Evolutionary conservation across 1,139 yeast species (phyloP), one percentile per base, ranked within the genome.

Genomic region (Suhomyces panamericanus): DNA sequence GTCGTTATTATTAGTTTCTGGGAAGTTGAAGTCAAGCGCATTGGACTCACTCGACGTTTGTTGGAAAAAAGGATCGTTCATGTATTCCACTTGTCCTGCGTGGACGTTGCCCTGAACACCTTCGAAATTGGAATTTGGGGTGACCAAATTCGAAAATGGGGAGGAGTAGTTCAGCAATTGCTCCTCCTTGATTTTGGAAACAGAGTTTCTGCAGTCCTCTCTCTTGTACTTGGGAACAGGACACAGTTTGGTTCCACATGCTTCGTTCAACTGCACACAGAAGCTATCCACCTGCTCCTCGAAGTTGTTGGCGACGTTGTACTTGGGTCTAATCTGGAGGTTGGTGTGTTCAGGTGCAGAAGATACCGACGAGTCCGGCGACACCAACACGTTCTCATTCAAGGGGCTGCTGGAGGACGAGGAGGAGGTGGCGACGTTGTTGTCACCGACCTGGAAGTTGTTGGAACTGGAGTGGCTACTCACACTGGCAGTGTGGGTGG

Each of bases 221-320:
- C 61, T 49, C 45, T 64, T 55, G 50, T 54, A 63, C 58, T 78
- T 77, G 8, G 96, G 96, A 8, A 83, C 63, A 3, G 96, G 96
- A 49, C 78, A 68, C 26, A 73, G 73, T 58, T 74, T 82, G n/a
- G 84, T 84, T 14, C 96, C 97, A 64, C 98, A 91, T 0, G 91
- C 97, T 60, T 82, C 78, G 50, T 80, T 79, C 55, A 91, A 73
- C 56, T 83, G 80, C 24, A 77, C 78, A 60, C 98, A 91, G 59
- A 91, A 91, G 39, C 83, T 84, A 51, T 74, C 76, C 15, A 69
- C 63, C 51, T 70, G 64, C 51, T 75, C 79, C 32, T 74, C 78
- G 51, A 72, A 75, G 27, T 58, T 60, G 14, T 55, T 52, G 10
- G 55, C 50, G 33, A 60, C 50, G 34, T 53, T 61, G 6, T 26